phyloP scores from a whole-genome alignment of 768 basidiomycete species.

The Zangia roseola region DNA sequence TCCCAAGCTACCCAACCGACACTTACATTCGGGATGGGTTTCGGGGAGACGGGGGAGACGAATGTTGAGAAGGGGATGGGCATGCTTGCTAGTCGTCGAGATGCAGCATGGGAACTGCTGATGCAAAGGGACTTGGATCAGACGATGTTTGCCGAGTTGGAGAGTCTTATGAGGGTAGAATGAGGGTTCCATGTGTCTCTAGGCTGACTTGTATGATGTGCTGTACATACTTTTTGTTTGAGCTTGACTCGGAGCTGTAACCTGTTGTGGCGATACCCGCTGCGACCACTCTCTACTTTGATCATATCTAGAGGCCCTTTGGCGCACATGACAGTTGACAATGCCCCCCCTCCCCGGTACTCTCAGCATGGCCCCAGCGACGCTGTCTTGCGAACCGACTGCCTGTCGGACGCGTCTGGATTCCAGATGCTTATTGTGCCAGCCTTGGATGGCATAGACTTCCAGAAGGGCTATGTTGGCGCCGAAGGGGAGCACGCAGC shows the following conservation, averaged over 20 bases:
- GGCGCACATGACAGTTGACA: conserved; percentile 36
- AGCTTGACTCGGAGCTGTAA: not conserved
- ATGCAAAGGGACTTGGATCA: conserved; percentile 73
- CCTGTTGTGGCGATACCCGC: conserved; percentile 13
- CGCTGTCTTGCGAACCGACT: conserved; percentile 14
- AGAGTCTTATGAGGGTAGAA: conserved; percentile 72
- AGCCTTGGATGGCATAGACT: conserved; percentile 63
- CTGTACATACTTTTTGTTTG: conserved; percentile 7
- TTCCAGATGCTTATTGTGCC: conserved; percentile 79
- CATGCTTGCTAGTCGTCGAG: conserved; percentile 68
- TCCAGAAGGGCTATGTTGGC: conserved; percentile 85
- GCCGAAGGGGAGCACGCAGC: conserved; percentile 80
- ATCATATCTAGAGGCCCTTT: not conserved
- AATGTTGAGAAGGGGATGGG: conserved; percentile 72
- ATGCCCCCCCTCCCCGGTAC: conserved; percentile 58
- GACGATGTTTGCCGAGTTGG: conserved; percentile 74
- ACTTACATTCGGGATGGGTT: conserved; percentile 84
- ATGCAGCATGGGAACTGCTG: conserved; percentile 68
- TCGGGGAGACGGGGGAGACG: conserved; percentile 68
- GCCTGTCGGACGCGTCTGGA: conserved; percentile 17
- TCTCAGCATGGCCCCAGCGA: conserved; percentile 45
- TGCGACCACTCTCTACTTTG: not conserved
- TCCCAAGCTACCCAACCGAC: conserved; percentile 56
- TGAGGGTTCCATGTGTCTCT: conserved; percentile 25
- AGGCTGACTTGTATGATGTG: conserved; percentile 13